phyloP scores from a whole-genome alignment of 2,329 filamentous ascomycete species.

The Bipolaris bicolor region DNA sequence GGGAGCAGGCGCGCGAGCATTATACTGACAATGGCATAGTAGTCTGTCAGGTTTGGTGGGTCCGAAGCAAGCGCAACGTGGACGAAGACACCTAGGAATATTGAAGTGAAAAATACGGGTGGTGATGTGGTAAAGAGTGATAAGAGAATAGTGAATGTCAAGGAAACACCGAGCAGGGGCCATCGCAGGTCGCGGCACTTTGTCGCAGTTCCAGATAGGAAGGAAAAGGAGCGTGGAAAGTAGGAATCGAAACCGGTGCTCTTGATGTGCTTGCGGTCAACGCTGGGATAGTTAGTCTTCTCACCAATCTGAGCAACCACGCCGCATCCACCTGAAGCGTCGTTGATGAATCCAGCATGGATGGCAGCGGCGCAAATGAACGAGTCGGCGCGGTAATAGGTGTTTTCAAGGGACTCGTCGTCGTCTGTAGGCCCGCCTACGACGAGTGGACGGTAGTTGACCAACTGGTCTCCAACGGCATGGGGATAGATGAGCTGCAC shows the following conservation, averaged over 20 bases:
- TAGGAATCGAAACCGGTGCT: constrained; percentile 84
- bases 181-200: constrained; percentile 80
- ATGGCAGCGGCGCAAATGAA: constrained; percentile 86
- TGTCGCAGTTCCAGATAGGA: constrained; percentile 69
- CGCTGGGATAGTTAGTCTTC: constrained; percentile 66
- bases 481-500: constrained; percentile 72
- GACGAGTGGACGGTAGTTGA: constrained; percentile 62
- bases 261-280: constrained; percentile 73
- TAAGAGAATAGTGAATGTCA: constrained; percentile 77
- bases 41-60: constrained; percentile 71
- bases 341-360: constrained; percentile 78
- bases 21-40: constrained; percentile 75
- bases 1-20: constrained; percentile 84
- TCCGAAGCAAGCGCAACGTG: constrained; percentile 91
- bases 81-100: constrained; percentile 83
- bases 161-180: constrained; percentile 80
- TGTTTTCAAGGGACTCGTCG: constrained; percentile 49
- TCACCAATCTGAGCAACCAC: constrained; percentile 77
- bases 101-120: constrained; percentile 80
- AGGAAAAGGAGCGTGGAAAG: constrained; percentile 86
- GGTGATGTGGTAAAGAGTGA: constrained; percentile 83
- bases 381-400: constrained; percentile 85
- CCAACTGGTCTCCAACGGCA: constrained; percentile 72
- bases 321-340: constrained; percentile 78
- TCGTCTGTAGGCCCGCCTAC: constrained; percentile 59